Base-by-base conservation (phyloP, 352 stramenopile species). In the Pythium pectinolyticum region DNA sequence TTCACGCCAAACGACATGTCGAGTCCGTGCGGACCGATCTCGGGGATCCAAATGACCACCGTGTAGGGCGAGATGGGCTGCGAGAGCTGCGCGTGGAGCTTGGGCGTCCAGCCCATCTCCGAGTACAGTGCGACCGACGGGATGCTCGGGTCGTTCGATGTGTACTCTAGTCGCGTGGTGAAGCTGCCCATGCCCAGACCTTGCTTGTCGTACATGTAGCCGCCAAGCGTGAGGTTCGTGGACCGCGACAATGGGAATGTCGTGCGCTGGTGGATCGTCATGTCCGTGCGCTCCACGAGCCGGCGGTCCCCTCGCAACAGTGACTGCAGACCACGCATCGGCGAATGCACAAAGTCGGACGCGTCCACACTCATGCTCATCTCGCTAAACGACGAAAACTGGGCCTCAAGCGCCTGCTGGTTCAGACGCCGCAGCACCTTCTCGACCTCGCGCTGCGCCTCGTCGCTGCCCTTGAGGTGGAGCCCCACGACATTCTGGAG, bases 131-230 rank as follows among this genome's bases (percentile, higher is more conserved):
- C 81, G 35, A 83, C 74, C 12, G 81, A 89, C 37, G 83, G 80
- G 17, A 78, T 63, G 45, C 67, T 80, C 45, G 83, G 81, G 51
- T 92, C 83, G n/a, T 69, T 72, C 34, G 83, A 89, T 55, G 78
- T 70, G 70, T 94, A 84, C 51, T 75, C 72, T 54, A 92, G 43
- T 22, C 85, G 76, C 25, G 79, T 67, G 27, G 83, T 94, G 50
- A 94, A 78, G 43, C 71, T 80, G 57, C 85, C 85, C 62, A 91
- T 79, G n/a, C 78, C 78, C 14, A 94, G 60, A 0, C 83, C 83
- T 19, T 80, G 69, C 71, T 88, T 90, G 70, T 92, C 85, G 67
- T 88, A 91, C 76, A 92, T 80, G 64, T 89, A 94, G n/a, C 82
- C 85, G 31, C 85, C 85, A 17, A 94, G 49, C 25, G 83, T 90